phyloP scores from a whole-genome alignment of 1,139 yeast species.

The Meyerozyma elateridarum region DNA sequence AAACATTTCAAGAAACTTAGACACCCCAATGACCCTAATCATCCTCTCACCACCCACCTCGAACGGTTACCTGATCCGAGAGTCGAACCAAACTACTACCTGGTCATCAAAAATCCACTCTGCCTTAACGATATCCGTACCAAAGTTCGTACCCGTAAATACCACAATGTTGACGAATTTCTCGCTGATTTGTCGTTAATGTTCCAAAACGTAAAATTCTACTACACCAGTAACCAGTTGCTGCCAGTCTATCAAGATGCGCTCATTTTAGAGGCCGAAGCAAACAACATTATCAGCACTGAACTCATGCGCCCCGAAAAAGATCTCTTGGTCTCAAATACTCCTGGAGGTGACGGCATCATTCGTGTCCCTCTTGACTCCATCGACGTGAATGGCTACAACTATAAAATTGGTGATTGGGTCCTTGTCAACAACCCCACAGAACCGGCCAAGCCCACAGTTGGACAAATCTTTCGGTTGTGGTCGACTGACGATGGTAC shows the following conservation, averaged over 20 bases:
- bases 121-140: constrained; percentile 78
- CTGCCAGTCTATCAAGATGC: constrained; percentile 59
- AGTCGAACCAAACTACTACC: constrained; percentile 64
- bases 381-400: constrained; percentile 64
- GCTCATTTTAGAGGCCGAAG: constrained; percentile 53
- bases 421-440: constrained; percentile 80
- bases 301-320: constrained; percentile 81
- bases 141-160: constrained; percentile 82
- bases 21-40: constrained; percentile 44
- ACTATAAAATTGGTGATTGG: constrained; percentile 92
- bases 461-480: constrained; percentile 87
- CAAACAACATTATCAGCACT: constrained; percentile 55
- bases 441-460: constrained; percentile 83
- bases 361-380: constrained; percentile 75
- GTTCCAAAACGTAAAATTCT: constrained; percentile 70
- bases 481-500: constrained; percentile 88
- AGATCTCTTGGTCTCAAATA: constrained; percentile 67
- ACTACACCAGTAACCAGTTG: constrained; percentile 51
- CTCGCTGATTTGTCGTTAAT: constrained; percentile 71
- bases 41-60: constrained; percentile 54
- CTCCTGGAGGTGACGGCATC: constrained; percentile 48
- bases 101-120: constrained; percentile 62
- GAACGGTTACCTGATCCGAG: constrained; percentile 79
- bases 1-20: constrained; percentile 74
- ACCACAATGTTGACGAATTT: constrained; percentile 69